A percentile compares a stretch with the other conserved stretches of the same genome.
phyloP scores from a whole-genome alignment of 176 grass and related monocot genomes.

The Canna indica region DNA sequence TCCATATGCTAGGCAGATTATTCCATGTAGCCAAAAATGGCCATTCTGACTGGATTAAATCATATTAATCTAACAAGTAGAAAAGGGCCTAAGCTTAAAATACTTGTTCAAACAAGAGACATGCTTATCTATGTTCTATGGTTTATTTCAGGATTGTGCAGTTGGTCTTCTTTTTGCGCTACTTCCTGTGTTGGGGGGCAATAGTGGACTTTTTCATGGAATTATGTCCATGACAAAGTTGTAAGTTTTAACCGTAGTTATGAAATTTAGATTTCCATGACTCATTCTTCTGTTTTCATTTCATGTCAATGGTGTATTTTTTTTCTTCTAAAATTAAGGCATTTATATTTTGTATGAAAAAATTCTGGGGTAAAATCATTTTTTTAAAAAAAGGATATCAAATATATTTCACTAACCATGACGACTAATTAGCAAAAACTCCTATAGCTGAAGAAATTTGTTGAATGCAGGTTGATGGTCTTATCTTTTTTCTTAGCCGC shows the following conservation, averaged over 20 bases:
- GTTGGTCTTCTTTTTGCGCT: slow-evolving; percentile 91
- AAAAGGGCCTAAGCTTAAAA: neutral
- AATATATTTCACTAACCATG: neutral
- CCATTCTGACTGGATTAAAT: neutral
- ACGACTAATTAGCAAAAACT: neutral
- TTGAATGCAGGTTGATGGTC: slow-evolving; percentile 69
- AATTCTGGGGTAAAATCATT: neutral
- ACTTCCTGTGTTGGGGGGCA: slow-evolving; percentile 87
- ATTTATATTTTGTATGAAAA: neutral
- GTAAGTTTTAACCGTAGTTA: slow-evolving; percentile 38
- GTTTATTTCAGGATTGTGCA: slow-evolving; percentile 82
- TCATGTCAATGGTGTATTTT: neutral
- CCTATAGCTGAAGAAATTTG: slow-evolving; percentile 21
- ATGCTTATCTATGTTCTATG: slow-evolving; percentile 9
- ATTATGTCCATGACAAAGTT: slow-evolving; percentile 86
- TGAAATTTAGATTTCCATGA: neutral
- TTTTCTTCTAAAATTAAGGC: neutral
- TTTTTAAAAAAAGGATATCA: neutral
- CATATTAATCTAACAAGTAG: neutral
- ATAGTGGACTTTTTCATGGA: slow-evolving; percentile 75
- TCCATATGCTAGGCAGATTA: neutral
- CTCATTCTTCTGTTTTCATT: neutral
- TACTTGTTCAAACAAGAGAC: neutral
- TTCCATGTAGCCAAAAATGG: neutral
- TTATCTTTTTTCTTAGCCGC: slow-evolving; percentile 71